Conservation (phyloP, 345 rosid genomes). For the Lepidium aucheri region DNA sequence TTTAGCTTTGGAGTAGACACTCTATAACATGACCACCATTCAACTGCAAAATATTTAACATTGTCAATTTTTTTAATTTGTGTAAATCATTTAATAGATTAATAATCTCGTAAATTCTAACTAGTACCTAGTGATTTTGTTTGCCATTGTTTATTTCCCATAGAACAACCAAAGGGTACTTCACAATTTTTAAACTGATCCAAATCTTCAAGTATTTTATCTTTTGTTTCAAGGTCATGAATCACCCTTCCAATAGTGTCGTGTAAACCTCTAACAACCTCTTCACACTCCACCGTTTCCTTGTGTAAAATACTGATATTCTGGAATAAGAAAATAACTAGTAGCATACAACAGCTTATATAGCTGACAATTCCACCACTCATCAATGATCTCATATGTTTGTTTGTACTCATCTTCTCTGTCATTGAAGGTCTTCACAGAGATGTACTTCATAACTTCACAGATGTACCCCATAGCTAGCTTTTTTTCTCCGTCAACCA, state of each 20-base stretch:
- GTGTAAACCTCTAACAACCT: neutral
- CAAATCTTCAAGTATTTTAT: neutral
- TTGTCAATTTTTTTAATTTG: too few relatives aligned
- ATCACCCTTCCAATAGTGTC: neutral
- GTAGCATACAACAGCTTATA: neutral
- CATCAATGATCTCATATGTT: neutral
- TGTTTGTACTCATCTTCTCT: neutral
- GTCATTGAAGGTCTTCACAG: neutral
- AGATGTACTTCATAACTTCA: neutral
- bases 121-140: neutral
- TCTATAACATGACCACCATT: neutral
- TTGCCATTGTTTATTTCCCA: too few relatives aligned
- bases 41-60: neutral
- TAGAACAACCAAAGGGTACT: neutral
- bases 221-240: neutral
- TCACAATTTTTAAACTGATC: neutral
- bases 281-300: neutral
- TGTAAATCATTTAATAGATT: too few relatives aligned
- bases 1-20: neutral
- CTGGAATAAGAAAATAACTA: neutral
- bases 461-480: neutral
- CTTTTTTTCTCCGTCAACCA: neutral
- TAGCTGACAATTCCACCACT: neutral
- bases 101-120: too few relatives aligned
- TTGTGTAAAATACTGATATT: neutral